Percentiles rank a stretch among this genome's conserved stretches.
phyloP scores from a whole-genome alignment of 768 basidiomycete genomes.

The Phylloporus arenicola region DNA sequence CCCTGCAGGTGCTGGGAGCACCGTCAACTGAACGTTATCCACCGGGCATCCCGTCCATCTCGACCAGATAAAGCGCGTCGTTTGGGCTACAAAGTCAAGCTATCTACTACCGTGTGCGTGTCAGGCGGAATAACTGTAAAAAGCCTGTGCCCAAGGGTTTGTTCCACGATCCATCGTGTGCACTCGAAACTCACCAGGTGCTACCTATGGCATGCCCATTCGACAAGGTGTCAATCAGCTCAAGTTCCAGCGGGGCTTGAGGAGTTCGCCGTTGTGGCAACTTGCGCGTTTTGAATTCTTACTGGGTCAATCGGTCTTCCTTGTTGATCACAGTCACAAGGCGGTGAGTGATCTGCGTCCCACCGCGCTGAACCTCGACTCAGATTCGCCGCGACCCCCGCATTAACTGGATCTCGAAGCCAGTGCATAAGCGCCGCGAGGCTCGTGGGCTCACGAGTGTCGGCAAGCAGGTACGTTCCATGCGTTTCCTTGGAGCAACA shows the following conservation, averaged over 20 bases:
- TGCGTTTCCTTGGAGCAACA: neutral
- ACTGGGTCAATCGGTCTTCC: conserved; percentile 99
- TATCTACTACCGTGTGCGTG: conserved; percentile 94
- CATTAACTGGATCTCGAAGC: conserved; percentile 98
- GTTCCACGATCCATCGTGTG: conserved; percentile 13
- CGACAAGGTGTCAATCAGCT: conserved; percentile 99
- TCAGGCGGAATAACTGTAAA: conserved; percentile 98
- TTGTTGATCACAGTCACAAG: conserved; percentile 93
- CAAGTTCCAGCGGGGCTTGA: conserved; percentile 92
- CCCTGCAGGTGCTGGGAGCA: conserved; percentile 88
- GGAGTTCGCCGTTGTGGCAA: conserved; percentile 90
- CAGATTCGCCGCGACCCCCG: conserved; percentile 92
- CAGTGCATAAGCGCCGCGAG: conserved; percentile 98
- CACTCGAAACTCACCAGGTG: conserved; percentile 48
- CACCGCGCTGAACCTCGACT: conserved; percentile 9
- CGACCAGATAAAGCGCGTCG: conserved; percentile 99
- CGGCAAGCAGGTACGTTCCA: conserved; percentile 79
- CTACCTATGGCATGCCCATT: conserved; percentile 98
- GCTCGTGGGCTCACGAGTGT: conserved; percentile 94
- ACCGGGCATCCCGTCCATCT: conserved; percentile 96
- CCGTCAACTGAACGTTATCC: conserved; percentile 96
- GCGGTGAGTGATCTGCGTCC: conserved; percentile 52
- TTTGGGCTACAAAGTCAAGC: conserved; percentile 99
- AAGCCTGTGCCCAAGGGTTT: conserved; percentile 95
- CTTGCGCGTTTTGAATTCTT: conserved; percentile 93